Conservation (phyloP, 805 yeast species). For the Cyberlindnera sargentensis region DNA sequence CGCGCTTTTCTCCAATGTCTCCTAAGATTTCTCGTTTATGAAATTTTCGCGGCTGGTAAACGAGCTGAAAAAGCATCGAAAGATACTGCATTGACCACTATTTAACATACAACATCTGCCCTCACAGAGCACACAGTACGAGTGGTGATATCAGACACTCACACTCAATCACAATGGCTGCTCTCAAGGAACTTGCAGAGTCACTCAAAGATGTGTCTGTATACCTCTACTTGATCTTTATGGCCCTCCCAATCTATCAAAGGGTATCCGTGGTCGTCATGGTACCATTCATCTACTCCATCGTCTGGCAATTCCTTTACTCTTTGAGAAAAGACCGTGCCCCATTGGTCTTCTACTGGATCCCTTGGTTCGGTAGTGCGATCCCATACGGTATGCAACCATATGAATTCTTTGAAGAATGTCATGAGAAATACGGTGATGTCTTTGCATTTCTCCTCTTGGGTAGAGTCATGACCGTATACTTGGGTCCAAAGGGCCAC, state of each 20-base stretch:
- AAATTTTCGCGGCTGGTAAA: constrained; percentile 1
- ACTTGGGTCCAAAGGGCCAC: constrained; percentile 95
- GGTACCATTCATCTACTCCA: constrained; percentile 56
- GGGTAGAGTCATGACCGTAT: constrained; percentile 92
- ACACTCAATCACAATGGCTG: constrained; percentile 13
- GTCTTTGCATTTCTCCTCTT: constrained; percentile 83
- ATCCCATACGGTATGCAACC: constrained; percentile 88
- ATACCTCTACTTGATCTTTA: constrained; percentile 19
- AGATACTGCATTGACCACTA: background rate
- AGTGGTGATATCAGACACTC: background rate
- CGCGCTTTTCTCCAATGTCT: too few species aligned
- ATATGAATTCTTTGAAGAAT: constrained; percentile 75
- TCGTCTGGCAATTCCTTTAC: constrained; percentile 60
- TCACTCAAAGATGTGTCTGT: constrained; percentile 7
- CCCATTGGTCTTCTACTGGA: constrained; percentile 85
- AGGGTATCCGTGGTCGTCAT: constrained; percentile 27
- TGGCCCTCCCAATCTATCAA: constrained; percentile 29
- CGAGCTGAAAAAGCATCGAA: constrained; percentile 8
- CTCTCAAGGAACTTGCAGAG: constrained; percentile 11
- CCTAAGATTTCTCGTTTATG: constrained; percentile 1
- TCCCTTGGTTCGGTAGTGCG: constrained; percentile 96
- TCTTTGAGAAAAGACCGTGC: constrained; percentile 76
- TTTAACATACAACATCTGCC: background rate
- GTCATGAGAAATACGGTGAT: constrained; percentile 84
- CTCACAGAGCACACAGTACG: background rate